These are phyloP conservation scores for Cucumis melo DNA, from an alignment of 306 rosid species.

Conservation along the genomic window DNA sequence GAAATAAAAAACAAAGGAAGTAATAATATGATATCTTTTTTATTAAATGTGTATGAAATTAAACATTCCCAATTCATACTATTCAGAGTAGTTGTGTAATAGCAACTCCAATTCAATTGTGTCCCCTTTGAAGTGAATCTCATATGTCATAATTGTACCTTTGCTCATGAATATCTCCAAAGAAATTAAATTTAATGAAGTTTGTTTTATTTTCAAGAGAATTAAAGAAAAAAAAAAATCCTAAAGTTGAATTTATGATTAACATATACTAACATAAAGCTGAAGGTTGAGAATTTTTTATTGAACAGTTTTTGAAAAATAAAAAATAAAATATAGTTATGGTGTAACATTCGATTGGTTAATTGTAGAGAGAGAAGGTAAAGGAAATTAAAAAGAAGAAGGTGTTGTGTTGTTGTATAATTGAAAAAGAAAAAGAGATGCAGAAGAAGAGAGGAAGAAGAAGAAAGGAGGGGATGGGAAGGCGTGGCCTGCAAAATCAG, in stretches of 20 bases:
- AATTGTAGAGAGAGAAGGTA: background rate
- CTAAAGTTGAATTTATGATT: too few relatives aligned
- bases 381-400: background rate
- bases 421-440: background rate
- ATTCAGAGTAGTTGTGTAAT: background rate
- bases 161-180: background rate
- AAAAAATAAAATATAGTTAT: too few relatives aligned
- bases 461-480: background rate
- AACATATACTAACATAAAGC: too few relatives aligned
- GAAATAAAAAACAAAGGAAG: background rate
- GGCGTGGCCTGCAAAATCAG: slow-evolving; percentile 30
- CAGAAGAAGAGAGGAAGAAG: background rate
- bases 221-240: too few relatives aligned
- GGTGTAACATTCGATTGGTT: too few relatives aligned
- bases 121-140: background rate
- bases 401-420: background rate
- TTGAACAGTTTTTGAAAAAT: too few relatives aligned
- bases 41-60: background rate
- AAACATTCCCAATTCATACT: background rate
- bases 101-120: background rate
- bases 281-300: too few relatives aligned
- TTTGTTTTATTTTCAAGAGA: too few relatives aligned
- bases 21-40: background rate
- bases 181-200: too few relatives aligned
- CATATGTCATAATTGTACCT: background rate